A percentile compares a stretch with the other conserved stretches of the same genome.
These are phyloP conservation scores for Yamadazyma siamensis DNA, from an alignment of 1,139 yeast species.

Conservation along the genomic window DNA sequence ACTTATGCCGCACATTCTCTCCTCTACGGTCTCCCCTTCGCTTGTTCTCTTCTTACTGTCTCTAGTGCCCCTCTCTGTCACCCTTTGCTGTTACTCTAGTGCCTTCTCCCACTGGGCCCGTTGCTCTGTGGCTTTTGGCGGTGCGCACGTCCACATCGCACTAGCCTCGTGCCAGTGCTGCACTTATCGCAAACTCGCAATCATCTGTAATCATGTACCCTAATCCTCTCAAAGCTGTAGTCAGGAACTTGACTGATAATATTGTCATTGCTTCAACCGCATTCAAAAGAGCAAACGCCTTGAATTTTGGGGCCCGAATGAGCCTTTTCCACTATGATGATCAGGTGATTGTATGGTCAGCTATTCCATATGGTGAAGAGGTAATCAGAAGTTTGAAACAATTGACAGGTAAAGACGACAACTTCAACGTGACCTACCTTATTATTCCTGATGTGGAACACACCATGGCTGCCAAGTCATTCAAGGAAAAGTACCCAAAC, in stretches of 20 bases:
- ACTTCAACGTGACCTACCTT: conserved; percentile 35
- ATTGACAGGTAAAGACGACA: conserved; percentile 29
- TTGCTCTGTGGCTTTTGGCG: too few relatives aligned
- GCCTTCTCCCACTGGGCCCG: too few relatives aligned
- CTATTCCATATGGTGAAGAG: conserved; percentile 55
- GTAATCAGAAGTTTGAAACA: conserved; percentile 37
- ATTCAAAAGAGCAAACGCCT: conserved; percentile 35
- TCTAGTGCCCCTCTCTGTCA: too few relatives aligned
- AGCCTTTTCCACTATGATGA: conserved; percentile 41
- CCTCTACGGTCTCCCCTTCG: too few relatives aligned
- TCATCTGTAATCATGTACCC: conserved; percentile 32
- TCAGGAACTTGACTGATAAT: conserved; percentile 43
- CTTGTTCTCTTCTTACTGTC: too few relatives aligned
- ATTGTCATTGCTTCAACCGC: conserved; percentile 49
- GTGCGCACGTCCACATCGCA: too few relatives aligned
- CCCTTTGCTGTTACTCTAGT: too few relatives aligned
- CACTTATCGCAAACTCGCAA: too few relatives aligned
- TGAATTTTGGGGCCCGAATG: conserved; percentile 63
- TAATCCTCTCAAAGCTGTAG: conserved; percentile 31
- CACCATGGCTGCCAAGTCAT: conserved; percentile 53
- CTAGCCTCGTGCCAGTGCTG: too few relatives aligned
- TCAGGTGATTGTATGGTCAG: conserved; percentile 53
- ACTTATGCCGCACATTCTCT: too few relatives aligned
- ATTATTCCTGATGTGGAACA: conserved; percentile 55
- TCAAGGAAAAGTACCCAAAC: conserved; percentile 45